These are phyloP conservation scores for Aspergillus sp. DNA, from an alignment of 2,329 filamentous ascomycete species.

Conservation along the genomic window DNA sequence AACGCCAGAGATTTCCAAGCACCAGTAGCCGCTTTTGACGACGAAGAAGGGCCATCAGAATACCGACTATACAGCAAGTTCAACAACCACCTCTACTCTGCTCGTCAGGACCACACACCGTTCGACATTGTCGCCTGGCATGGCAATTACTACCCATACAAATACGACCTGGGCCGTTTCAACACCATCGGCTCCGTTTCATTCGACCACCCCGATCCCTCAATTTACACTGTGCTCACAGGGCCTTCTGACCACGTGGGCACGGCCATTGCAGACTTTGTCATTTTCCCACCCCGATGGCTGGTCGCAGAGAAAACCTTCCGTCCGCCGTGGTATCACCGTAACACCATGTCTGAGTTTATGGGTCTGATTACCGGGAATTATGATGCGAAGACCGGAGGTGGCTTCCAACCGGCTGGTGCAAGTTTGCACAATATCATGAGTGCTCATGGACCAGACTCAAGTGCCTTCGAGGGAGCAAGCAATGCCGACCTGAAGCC, in stretches of 20 bases:
- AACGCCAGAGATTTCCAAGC: slow-evolving; percentile 74
- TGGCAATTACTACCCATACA: slow-evolving; percentile 76
- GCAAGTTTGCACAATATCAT: slow-evolving; percentile 69
- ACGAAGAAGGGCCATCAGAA: slow-evolving; percentile 51
- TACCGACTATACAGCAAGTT: slow-evolving; percentile 65
- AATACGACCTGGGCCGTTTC: slow-evolving; percentile 78
- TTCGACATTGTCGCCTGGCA: slow-evolving; percentile 82
- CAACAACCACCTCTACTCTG: slow-evolving; percentile 65
- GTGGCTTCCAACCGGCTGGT: slow-evolving; percentile 61
- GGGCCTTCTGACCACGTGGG: slow-evolving; percentile 57
- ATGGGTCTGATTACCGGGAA: slow-evolving; percentile 64
- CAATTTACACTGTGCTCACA: slow-evolving; percentile 70
- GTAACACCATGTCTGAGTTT: slow-evolving; percentile 66
- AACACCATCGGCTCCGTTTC: slow-evolving; percentile 71
- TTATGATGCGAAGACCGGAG: slow-evolving; percentile 60
- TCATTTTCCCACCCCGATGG: slow-evolving; percentile 66
- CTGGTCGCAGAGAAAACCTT: slow-evolving; percentile 62
- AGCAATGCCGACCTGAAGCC: slow-evolving; percentile 55
- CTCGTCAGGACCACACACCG: slow-evolving; percentile 67
- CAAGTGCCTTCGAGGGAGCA: slow-evolving; percentile 56
- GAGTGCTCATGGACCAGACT: slow-evolving; percentile 65
- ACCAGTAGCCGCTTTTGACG: slow-evolving; percentile 67
- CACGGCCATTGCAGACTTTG: slow-evolving; percentile 65
- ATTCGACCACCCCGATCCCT: slow-evolving; percentile 76
- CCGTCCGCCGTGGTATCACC: slow-evolving; percentile 63